Evolutionary conservation across 2,329 filamentous ascomycete species (phyloP), one percentile per base, ranked within the genome.

Genomic region (Akanthomyces muscarius): DNA sequence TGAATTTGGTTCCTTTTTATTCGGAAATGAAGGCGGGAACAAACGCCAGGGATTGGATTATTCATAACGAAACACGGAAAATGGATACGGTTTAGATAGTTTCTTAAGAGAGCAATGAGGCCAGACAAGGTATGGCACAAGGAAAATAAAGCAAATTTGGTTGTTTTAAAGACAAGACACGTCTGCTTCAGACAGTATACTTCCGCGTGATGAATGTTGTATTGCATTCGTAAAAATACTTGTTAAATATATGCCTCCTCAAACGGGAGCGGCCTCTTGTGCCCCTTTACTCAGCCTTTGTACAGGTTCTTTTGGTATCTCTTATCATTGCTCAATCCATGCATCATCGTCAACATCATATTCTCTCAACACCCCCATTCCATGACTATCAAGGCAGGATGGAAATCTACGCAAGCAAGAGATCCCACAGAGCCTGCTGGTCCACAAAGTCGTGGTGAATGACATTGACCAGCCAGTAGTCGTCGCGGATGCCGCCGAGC

Each of bases 391-490:
- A 16, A 45, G n/a, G 6, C 16, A 44, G 30, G 30, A 57, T 10
- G 30, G 5, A 30, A 30, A 4, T 21, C 21, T 47, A 63, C 23
- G 47, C 61, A 8, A 63, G 61, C 70, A 93, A 75, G 66, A 91
- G 76, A 54, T 87, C 79, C 91, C 91, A 95, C 69, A 95, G 73
- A 28, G 86, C 89, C 55, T 91, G 83, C 65, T 81, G 80, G 56
- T 92, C 85, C 16, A 92, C 79, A 74, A 84, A 95, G 61, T 89
- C 87, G 70, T 93, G 91, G 74, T 92, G 89, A 69, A 95, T 94
- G 63, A 95, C 83, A 78, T 97, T 98, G 50, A 98, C 92, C 69
- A 99, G 78, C 90, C 93, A 97, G 67, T 86, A 83, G 69, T 92
- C 91, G 52, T 85, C 81, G 71, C 86, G 84, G 42, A 89, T 81